phyloP scores from a whole-genome alignment of 2,329 filamentous ascomycete genomes.

The Sporothrix pseudoabietina region DNA sequence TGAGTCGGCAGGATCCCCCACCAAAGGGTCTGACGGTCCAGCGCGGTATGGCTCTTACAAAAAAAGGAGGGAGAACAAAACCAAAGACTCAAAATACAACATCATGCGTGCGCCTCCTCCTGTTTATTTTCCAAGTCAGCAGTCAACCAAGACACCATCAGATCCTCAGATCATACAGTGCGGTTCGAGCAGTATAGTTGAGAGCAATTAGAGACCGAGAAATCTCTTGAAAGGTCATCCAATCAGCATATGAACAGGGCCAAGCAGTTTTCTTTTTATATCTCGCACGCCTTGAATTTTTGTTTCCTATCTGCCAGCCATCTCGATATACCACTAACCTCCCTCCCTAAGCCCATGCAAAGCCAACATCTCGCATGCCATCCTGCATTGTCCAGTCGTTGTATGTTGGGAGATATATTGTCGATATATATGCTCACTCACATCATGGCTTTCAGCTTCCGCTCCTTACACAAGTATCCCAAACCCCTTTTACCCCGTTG shows the following conservation, averaged over 20 bases:
- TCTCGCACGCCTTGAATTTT: neutral
- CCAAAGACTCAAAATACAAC: constrained; percentile 22
- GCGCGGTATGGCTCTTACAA: constrained; percentile 12
- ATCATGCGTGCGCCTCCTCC: constrained; percentile 37
- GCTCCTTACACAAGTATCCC: neutral
- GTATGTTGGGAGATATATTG: neutral
- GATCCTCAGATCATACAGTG: constrained; percentile 39
- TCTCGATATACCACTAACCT: neutral
- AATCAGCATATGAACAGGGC: constrained; percentile 19
- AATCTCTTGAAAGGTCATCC: constrained; percentile 38
- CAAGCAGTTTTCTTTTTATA: neutral
- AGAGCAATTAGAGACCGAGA: constrained; percentile 59
- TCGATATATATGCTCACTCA: neutral
- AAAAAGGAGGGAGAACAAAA: neutral
- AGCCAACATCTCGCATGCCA: neutral
- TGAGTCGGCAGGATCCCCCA: constrained; percentile 9
- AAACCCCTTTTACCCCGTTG: constrained; percentile 1
- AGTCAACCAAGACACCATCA: constrained; percentile 10
- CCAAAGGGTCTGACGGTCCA: constrained; percentile 19
- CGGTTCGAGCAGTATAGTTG: constrained; percentile 53
- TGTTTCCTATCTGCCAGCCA: neutral
- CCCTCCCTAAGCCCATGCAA: neutral
- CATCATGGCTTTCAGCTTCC: neutral
- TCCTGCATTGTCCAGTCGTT: neutral
- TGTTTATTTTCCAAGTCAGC: constrained; percentile 34